These are phyloP conservation scores for Thermomyces lanuginosus DNA, from an alignment of 2,329 filamentous ascomycete species.

Conservation along the genomic window DNA sequence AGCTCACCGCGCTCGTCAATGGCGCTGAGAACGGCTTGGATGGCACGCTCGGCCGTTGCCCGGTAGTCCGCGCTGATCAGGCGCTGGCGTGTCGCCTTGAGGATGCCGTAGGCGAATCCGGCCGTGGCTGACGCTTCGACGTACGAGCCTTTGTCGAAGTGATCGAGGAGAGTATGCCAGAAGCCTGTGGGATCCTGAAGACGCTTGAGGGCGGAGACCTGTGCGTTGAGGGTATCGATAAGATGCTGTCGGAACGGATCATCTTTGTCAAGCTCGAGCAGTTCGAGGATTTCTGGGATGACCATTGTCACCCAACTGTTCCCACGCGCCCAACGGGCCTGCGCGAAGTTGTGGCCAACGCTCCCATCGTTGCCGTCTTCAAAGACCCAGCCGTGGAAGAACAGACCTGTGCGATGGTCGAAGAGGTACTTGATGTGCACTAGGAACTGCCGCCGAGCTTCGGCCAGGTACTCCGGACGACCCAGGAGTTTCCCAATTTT, in stretches of 20 bases:
- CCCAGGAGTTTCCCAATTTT: slow-evolving; percentile 60
- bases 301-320: slow-evolving; percentile 59
- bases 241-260: slow-evolving; percentile 44
- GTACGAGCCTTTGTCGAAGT: slow-evolving; percentile 48
- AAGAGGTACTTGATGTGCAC: slow-evolving; percentile 65
- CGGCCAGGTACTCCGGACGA: slow-evolving; percentile 56
- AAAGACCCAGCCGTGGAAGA: slow-evolving; percentile 73
- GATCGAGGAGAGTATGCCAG: slow-evolving; percentile 60
- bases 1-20: slow-evolving; percentile 54
- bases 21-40: slow-evolving; percentile 49
- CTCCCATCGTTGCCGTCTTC: too few relatives aligned
- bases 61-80: slow-evolving; percentile 50
- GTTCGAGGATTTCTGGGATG: slow-evolving; percentile 65
- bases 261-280: slow-evolving; percentile 43
- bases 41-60: slow-evolving; percentile 46
- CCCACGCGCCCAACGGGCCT: slow-evolving; percentile 41
- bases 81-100: slow-evolving; percentile 54
- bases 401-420: slow-evolving; percentile 54
- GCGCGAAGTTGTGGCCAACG: slow-evolving; percentile 45
- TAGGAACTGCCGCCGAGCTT: slow-evolving; percentile 63
- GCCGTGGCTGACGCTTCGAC: slow-evolving; percentile 62
- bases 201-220: slow-evolving; percentile 47
- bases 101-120: slow-evolving; percentile 63
- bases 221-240: slow-evolving; percentile 44
- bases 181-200: slow-evolving; percentile 48